Percentiles rank a stretch among this genome's conserved stretches.
These are phyloP conservation scores for Ceratorhiza oryzae-sativae DNA, from an alignment of 1,284 basidiomycete genomes.

Conservation along the genomic window DNA sequence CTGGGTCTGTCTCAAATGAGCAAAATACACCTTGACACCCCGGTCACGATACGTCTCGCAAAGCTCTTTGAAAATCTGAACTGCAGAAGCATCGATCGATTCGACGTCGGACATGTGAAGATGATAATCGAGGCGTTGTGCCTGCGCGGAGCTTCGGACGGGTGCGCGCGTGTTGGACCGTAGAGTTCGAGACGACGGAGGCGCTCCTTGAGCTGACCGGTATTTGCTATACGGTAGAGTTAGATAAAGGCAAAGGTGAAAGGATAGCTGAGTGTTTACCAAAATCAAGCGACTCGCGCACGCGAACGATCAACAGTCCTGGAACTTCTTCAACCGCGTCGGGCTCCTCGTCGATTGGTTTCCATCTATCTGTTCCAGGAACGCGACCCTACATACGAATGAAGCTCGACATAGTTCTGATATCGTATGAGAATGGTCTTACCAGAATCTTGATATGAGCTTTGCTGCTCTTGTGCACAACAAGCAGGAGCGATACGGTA, in stretches of 20 bases:
- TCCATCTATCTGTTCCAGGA: slow-evolving; percentile 83
- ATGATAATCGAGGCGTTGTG: slow-evolving; percentile 79
- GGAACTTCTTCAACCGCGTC: slow-evolving; percentile 77
- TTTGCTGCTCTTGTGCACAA: slow-evolving; percentile 85
- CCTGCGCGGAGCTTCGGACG: slow-evolving; percentile 82
- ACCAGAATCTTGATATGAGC: slow-evolving; percentile 74
- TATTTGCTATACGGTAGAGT: slow-evolving; percentile 67
- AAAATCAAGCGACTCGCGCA: slow-evolving; percentile 84
- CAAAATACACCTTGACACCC: slow-evolving; percentile 77
- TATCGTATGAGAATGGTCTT: slow-evolving; percentile 40
- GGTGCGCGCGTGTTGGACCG: slow-evolving; percentile 77
- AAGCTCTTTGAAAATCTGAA: slow-evolving; percentile 85
- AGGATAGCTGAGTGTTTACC: slow-evolving; percentile 53
- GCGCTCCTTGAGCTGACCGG: slow-evolving; percentile 81
- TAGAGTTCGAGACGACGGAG: slow-evolving; percentile 83
- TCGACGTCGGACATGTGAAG: slow-evolving; percentile 91
- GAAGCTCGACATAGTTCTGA: background rate
- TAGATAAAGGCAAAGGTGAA: background rate
- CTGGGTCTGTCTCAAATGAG: slow-evolving; percentile 70
- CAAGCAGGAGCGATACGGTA: slow-evolving; percentile 83
- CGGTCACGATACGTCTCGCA: slow-evolving; percentile 79
- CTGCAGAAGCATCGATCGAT: slow-evolving; percentile 82
- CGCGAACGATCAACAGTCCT: slow-evolving; percentile 80
- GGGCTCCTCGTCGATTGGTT: slow-evolving; percentile 78
- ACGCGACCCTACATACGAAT: slow-evolving; percentile 65